phyloP scores from a whole-genome alignment of 768 basidiomycete species.

The Dentipellis sp. region DNA sequence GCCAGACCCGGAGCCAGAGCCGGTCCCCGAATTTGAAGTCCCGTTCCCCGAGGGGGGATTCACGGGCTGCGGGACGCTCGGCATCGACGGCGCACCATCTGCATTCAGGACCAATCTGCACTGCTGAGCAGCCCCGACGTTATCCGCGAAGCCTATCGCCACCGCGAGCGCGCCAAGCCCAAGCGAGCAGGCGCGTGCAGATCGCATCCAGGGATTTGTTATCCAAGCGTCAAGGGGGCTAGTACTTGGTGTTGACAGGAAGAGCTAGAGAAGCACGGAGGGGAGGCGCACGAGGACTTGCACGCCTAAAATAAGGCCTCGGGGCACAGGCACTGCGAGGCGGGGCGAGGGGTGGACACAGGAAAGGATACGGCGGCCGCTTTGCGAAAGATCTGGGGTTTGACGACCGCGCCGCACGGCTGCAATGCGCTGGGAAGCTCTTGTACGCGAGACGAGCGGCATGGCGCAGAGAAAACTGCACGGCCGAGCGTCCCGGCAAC shows the following conservation, averaged over 20 bases:
- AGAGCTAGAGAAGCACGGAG: not conserved
- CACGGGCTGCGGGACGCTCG: not conserved
- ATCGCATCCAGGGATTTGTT: not conserved
- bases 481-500: not conserved
- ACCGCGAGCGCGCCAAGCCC: not conserved
- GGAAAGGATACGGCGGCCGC: not conserved
- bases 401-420: not conserved
- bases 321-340: not conserved
- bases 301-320: not conserved
- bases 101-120: constrained; percentile 15
- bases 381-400: too few relatives aligned
- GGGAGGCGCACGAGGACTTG: not conserved
- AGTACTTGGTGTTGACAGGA: not conserved
- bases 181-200: not conserved
- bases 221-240: not conserved
- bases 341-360: not conserved
- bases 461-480: not conserved
- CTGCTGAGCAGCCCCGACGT: constrained; percentile 16
- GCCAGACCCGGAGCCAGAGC: constrained; percentile 1
- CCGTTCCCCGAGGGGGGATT: not conserved
- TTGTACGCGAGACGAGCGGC: not conserved
- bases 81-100: not conserved
- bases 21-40: not conserved
- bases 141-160: not conserved
- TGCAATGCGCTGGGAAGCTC: not conserved